Percentiles rank a stretch among this genome's conserved stretches.
Evolutionary conservation across 2,329 filamentous ascomycete genomes (phyloP).

Genomic region (Diaporthe longicolla): DNA sequence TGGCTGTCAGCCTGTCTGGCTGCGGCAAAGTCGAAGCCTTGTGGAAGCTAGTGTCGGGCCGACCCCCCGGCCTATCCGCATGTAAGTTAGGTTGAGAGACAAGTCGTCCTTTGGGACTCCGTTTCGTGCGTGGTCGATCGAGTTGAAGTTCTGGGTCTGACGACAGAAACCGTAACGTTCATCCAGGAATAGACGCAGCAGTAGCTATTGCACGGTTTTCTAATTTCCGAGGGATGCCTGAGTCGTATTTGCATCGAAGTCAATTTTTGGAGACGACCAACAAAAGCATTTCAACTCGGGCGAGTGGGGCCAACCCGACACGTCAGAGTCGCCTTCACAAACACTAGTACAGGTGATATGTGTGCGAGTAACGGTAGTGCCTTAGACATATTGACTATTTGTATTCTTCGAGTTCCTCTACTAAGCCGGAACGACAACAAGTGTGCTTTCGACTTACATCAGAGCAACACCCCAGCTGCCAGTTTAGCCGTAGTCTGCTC

Average conservation of each 20-base stretch:
- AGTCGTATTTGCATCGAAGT: neutral
- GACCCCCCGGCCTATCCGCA: neutral
- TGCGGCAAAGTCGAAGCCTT: neutral
- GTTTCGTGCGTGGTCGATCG: neutral
- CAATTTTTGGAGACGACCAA: neutral
- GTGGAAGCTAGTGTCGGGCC: constrained; percentile 1
- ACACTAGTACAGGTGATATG: too few species aligned
- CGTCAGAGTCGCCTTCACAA: neutral
- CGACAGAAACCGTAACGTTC: neutral
- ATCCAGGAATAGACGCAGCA: neutral
- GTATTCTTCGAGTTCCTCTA: too few species aligned
- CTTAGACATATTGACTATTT: too few species aligned
- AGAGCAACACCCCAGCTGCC: too few species aligned
- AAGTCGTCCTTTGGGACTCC: too few species aligned
- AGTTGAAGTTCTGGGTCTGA: neutral
- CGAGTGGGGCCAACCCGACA: neutral
- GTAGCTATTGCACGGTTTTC: neutral
- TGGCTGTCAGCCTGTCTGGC: neutral
- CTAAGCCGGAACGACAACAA: too few species aligned
- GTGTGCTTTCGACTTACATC: too few species aligned
- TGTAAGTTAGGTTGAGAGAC: neutral
- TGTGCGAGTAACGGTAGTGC: too few species aligned
- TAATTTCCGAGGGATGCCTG: neutral
- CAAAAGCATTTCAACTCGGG: neutral
- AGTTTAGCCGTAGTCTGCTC: too few species aligned